Base-by-base conservation (phyloP, 345 rosid species). In the Pugionium dolabratum region DNA sequence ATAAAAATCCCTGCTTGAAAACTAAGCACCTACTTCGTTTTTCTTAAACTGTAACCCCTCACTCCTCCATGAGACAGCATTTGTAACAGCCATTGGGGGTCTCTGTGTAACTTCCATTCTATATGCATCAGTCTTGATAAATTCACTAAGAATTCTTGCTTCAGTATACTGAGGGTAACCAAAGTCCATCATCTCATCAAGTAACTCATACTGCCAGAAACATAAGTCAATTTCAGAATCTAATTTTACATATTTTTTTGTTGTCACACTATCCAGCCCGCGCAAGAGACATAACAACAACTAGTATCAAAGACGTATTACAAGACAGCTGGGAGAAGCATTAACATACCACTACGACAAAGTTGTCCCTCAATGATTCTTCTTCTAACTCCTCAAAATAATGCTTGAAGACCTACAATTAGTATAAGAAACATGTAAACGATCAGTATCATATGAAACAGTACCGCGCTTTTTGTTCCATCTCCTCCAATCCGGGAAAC, bases 311-410 rank as follows among this genome's bases (percentile, higher is more conserved):
- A 42, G 5, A 28, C 8, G 35, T 25, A 2, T n/a, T n/a, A 42
- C 2, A 59, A 51, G 51, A 53, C 28, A 33, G 40, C 46, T 39
- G n/a, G 54, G 34, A 47, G 60, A 66, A 64, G 67, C 7, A 32
- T 9, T 43, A 6, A 78, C 95, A 59, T 77, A 94, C 99, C 95
- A 94, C 97, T 4, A 94, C 96, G 48, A 94, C 99, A 72, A 94
- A 94, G 81, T 94, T 94, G 81, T 94, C 99, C 72, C 97, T 82
- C 57, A 94, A 84, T 0, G 99, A 94, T 76, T 94, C 99, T 80
- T 94, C 99, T 55, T 94, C 99, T 65, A 94, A 76, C 75, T 88
- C 93, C 75, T 94, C 97, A 46, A 94, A 94, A 76, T 94, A 94
- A 81, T 94, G 99, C 85, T 94, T 94, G 76, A 90, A 91, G 41